Percentiles rank a stretch among this genome's conserved stretches.
phyloP scores from a whole-genome alignment of 1,284 basidiomycete species.

The Sporisorium graminicola region DNA sequence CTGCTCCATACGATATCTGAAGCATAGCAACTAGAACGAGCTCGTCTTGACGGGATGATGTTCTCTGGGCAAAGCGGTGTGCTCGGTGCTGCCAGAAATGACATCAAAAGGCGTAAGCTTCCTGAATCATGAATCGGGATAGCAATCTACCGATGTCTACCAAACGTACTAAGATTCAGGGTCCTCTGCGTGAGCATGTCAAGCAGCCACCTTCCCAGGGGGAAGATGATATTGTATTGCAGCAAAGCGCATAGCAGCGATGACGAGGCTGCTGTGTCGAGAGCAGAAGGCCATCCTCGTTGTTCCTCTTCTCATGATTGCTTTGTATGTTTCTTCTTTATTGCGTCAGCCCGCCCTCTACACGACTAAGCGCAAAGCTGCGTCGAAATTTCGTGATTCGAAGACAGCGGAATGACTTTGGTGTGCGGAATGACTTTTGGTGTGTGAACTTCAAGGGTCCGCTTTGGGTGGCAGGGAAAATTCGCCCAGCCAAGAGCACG shows the following conservation, averaged over 20 bases:
- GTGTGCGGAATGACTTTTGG: constrained; percentile 14
- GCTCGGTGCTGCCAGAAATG: too few species aligned
- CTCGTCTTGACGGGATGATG: too few species aligned
- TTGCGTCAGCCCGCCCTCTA: not conserved
- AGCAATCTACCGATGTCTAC: not conserved
- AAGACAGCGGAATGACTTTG: constrained; percentile 11
- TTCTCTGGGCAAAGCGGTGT: too few species aligned
- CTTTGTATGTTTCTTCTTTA: not conserved
- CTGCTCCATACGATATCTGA: too few species aligned
- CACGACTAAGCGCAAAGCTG: too few species aligned
- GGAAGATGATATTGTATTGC: not conserved
- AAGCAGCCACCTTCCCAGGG: too few species aligned
- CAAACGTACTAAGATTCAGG: not conserved
- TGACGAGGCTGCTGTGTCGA: too few species aligned
- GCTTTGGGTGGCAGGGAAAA: not conserved
- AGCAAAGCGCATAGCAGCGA: not conserved
- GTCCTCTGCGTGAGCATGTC: not conserved
- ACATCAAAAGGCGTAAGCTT: not conserved
- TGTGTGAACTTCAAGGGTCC: constrained; percentile 11
- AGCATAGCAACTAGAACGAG: too few species aligned
- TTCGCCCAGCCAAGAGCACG: constrained; percentile 11
- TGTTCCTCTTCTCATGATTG: not conserved
- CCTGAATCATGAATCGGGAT: not conserved
- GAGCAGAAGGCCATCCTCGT: not conserved
- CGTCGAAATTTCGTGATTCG: constrained; percentile 20